These are phyloP conservation scores for Hericium erinaceus DNA, from an alignment of 768 basidiomycete genomes.

Conservation along the genomic window DNA sequence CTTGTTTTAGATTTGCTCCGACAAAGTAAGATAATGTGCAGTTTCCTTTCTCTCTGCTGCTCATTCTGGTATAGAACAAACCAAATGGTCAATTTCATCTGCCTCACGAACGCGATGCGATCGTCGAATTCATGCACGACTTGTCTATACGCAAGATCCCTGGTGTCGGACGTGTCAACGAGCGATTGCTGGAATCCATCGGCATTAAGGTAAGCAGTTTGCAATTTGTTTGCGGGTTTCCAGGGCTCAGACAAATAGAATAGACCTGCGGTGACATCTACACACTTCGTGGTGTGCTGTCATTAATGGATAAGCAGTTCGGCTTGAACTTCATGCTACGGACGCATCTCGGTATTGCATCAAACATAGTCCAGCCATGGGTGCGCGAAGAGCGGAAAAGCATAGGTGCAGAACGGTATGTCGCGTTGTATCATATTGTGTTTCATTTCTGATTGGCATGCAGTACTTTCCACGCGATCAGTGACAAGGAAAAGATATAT, in stretches of 20 bases:
- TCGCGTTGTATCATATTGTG: neutral
- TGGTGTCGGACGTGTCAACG: constrained; percentile 86
- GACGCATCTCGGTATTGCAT: constrained; percentile 80
- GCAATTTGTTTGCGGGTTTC: constrained; percentile 4
- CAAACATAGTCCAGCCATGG: constrained; percentile 69
- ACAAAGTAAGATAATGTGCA: constrained; percentile 43
- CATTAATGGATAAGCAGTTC: constrained; percentile 83
- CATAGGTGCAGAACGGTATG: constrained; percentile 81
- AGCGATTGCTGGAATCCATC: constrained; percentile 77
- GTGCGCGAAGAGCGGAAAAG: constrained; percentile 82
- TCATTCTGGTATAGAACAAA: constrained; percentile 54
- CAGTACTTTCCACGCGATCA: constrained; percentile 71
- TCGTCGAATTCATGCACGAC: constrained; percentile 69
- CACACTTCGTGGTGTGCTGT: constrained; percentile 59
- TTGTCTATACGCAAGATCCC: constrained; percentile 83
- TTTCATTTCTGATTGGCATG: neutral
- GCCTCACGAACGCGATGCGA: constrained; percentile 49
- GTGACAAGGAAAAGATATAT: constrained; percentile 57
- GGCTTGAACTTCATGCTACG: constrained; percentile 67
- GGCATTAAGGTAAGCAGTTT: constrained; percentile 58
- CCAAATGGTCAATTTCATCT: constrained; percentile 88
- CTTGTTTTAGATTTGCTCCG: constrained; percentile 70
- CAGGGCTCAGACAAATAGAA: neutral
- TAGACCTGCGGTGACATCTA: constrained; percentile 93
- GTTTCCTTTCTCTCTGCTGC: neutral